Base-by-base conservation (phyloP, 441 rosid species). In the Adansonia gregorii region DNA sequence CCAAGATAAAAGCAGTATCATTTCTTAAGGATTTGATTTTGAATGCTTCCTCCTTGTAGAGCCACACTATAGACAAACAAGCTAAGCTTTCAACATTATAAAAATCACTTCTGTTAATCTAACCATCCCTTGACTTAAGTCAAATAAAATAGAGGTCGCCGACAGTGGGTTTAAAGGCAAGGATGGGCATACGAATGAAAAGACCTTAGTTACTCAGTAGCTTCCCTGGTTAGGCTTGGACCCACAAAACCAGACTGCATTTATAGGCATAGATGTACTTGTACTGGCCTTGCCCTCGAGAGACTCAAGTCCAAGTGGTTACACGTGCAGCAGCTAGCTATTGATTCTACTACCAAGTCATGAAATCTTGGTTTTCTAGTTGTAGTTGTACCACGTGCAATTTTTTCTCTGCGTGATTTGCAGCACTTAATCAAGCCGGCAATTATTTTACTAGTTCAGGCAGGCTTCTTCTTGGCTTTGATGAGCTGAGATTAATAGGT, bases 21-120 rank as follows among this genome's bases (percentile, higher is more conserved):
- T 27, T 27, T 27, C 35, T 27, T 27, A 27, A 27, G 35, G 35
- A 27, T 27, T 27, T 27, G 35, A 27, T 27, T 77, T 83, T 64
- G 78, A 76, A 71, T 67, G 86, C 72, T 41, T 74, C 76, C 82
- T 63, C 19, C 39, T 52, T 64, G 82, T 60, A 75, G 58, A 66
- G 70, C 19, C 58, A 48, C 24, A 8, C 84, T 83, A 81, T 78
- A 81, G 61, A 68, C 77, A 78, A 61, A 84, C 60, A 87, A 87
- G 88, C 88, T 81, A 72, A 81, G 84, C 87, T 54, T 72, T 76
- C 60, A 9, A 19, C 43, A n/a, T 17, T 80, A n/a, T 61, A 19
- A 69, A 24, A 48, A 35, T 3, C 22, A 67, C 52, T 27, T 27
- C 35, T 46, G 35, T 67, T 67, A 45, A 35, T 67, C 6, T 43